These are phyloP conservation scores for Trichophyton rubrum DNA, from an alignment of 2,329 filamentous ascomycete species.

Conservation along the genomic window DNA sequence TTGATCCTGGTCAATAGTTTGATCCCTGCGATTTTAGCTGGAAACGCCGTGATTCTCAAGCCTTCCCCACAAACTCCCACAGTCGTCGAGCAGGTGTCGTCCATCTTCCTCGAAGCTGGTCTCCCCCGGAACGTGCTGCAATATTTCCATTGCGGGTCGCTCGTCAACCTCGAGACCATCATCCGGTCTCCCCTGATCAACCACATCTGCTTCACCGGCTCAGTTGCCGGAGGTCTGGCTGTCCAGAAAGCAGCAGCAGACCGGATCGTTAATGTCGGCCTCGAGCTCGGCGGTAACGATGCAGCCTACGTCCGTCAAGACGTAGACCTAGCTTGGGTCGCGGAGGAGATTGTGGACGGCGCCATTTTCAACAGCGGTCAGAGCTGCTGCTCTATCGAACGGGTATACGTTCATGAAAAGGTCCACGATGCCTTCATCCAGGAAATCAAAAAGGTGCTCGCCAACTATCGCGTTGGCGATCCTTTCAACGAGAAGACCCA, in stretches of 20 bases:
- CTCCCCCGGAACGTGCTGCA: slow-evolving; percentile 75
- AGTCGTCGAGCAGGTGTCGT: slow-evolving; percentile 68
- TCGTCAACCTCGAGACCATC: slow-evolving; percentile 61
- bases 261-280: slow-evolving; percentile 69
- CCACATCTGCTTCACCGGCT: slow-evolving; percentile 86
- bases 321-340: slow-evolving; percentile 80
- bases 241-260: slow-evolving; percentile 77
- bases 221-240: slow-evolving; percentile 72
- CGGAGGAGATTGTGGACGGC: slow-evolving; percentile 88
- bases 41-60: slow-evolving; percentile 87
- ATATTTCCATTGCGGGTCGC: slow-evolving; percentile 80
- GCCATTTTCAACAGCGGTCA: slow-evolving; percentile 98
- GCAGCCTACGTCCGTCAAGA: slow-evolving; percentile 79
- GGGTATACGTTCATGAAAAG: slow-evolving; percentile 77
- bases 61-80: slow-evolving; percentile 92
- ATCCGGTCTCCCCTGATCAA: slow-evolving; percentile 65
- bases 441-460: slow-evolving; percentile 66
- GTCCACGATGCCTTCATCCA: slow-evolving; percentile 73
- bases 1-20: slow-evolving; percentile 86
- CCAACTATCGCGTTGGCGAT: slow-evolving; percentile 76
- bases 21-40: slow-evolving; percentile 77
- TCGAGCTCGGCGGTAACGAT: slow-evolving; percentile 91
- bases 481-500: slow-evolving; percentile 68
- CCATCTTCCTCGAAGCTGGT: slow-evolving; percentile 67
- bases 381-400: slow-evolving; percentile 86